phyloP scores from a whole-genome alignment of 2,329 filamentous ascomycete species.

The Penicillium sp. region DNA sequence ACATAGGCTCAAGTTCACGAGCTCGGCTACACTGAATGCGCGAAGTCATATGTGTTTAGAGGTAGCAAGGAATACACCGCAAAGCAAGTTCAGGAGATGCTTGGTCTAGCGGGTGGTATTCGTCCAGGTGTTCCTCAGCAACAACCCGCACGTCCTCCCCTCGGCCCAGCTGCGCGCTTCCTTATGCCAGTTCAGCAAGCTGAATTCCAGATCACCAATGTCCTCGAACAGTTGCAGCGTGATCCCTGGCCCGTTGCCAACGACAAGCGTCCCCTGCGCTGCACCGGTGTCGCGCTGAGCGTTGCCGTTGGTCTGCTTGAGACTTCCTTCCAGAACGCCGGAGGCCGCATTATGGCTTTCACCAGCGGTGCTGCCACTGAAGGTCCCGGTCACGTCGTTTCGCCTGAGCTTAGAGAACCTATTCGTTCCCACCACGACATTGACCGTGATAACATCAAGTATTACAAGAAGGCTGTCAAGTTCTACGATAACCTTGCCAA shows the following conservation, averaged over 20 bases:
- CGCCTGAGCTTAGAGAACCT: slow-evolving; percentile 90
- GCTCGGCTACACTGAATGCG: slow-evolving; percentile 95
- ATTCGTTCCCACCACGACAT: slow-evolving; percentile 99
- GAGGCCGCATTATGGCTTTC: slow-evolving; percentile 95
- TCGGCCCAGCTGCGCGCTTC: slow-evolving; percentile 84
- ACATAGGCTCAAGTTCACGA: slow-evolving; percentile 88
- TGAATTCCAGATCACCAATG: slow-evolving; percentile 96
- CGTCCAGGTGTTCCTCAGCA: slow-evolving; percentile 66
- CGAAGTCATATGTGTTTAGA: slow-evolving; percentile 97
- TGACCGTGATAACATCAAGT: slow-evolving; percentile 97
- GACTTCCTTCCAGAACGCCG: slow-evolving; percentile 92
- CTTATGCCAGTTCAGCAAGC: slow-evolving; percentile 91
- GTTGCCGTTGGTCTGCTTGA: slow-evolving; percentile 92
- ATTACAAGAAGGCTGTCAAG: slow-evolving; percentile 99
- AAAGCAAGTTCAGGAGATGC: slow-evolving; percentile 99
- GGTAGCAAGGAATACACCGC: slow-evolving; percentile 97
- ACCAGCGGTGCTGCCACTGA: slow-evolving; percentile 93
- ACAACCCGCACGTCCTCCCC: slow-evolving; percentile 70
- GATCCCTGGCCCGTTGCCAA: slow-evolving; percentile 97
- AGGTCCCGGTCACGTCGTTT: slow-evolving; percentile 94
- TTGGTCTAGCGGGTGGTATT: slow-evolving; percentile 72
- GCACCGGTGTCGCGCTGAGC: slow-evolving; percentile 93
- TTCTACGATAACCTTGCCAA: slow-evolving; percentile 96
- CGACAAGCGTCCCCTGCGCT: slow-evolving; percentile 85
- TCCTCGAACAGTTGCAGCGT: slow-evolving; percentile 90